These are phyloP conservation scores for Alternaria gansuensis DNA, from an alignment of 2,329 filamentous ascomycete species.

Conservation along the genomic window DNA sequence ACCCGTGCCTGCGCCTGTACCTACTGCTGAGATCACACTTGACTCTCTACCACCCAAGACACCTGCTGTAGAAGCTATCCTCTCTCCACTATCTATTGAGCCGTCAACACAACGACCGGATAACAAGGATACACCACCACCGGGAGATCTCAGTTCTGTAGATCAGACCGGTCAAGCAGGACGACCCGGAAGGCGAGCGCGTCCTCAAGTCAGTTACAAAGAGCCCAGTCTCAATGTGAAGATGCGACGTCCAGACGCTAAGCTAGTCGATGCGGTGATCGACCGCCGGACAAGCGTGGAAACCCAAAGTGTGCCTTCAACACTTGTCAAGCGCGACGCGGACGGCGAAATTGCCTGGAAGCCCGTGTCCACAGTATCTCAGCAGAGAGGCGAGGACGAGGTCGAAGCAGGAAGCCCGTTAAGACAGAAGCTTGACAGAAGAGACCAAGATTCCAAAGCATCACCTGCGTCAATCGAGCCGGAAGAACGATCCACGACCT, in stretches of 20 bases:
- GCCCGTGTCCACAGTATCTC: slow-evolving; percentile 31
- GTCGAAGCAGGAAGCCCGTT: slow-evolving; percentile 48
- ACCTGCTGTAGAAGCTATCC: slow-evolving; percentile 50
- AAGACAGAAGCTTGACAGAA: slow-evolving; percentile 46
- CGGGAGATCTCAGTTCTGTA: slow-evolving; percentile 50
- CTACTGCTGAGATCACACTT: slow-evolving; percentile 44
- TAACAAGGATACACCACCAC: slow-evolving; percentile 56
- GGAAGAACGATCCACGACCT: slow-evolving; percentile 39
- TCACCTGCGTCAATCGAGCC: slow-evolving; percentile 25
- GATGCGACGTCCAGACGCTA: slow-evolving; percentile 60
- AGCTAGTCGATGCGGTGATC: slow-evolving; percentile 57
- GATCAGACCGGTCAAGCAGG: slow-evolving; percentile 47
- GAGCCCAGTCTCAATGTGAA: slow-evolving; percentile 60
- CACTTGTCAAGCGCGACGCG: slow-evolving; percentile 43
- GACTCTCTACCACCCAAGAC: slow-evolving; percentile 54
- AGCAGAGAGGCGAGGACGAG: slow-evolving; percentile 37
- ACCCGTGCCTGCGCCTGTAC: slow-evolving; percentile 34
- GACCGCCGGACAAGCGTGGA: slow-evolving; percentile 41
- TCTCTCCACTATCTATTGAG: slow-evolving; percentile 58
- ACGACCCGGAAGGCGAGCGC: slow-evolving; percentile 57
- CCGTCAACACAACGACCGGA: slow-evolving; percentile 52
- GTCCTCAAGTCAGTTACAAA: slow-evolving; percentile 60
- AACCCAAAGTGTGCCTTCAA: slow-evolving; percentile 32
- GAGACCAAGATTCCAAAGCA: slow-evolving; percentile 32
- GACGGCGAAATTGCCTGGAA: slow-evolving; percentile 43